Evolutionary conservation across 352 stramenopile genomes (phyloP).

Genomic region (Globisporangium canariense): DNA sequence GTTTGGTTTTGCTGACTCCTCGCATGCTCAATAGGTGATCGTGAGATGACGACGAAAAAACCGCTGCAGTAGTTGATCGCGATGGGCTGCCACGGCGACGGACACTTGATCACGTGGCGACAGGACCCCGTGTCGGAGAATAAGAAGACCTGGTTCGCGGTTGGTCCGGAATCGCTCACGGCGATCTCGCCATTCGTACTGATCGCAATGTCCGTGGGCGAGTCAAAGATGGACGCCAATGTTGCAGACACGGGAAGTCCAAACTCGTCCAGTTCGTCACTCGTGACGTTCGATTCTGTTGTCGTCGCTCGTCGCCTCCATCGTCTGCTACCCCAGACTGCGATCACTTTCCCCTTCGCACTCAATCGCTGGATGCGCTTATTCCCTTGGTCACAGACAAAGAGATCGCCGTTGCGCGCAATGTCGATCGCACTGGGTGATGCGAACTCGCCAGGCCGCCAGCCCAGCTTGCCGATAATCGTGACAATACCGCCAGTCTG

Average conservation of each 20-base stretch:
- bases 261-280: slow-evolving; percentile 1
- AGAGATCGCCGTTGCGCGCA: slow-evolving; percentile 41
- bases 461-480: slow-evolving; percentile 35
- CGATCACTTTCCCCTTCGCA: slow-evolving; percentile 32
- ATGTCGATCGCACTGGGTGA: slow-evolving; percentile 38
- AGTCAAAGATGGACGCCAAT: slow-evolving; percentile 30
- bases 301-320: background rate
- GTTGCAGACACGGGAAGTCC: slow-evolving; percentile 12
- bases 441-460: slow-evolving; percentile 26
- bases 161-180: slow-evolving; percentile 34
- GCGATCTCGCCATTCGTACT: slow-evolving; percentile 33
- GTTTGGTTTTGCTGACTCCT: background rate
- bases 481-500: slow-evolving; percentile 35
- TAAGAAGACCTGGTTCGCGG: slow-evolving; percentile 27
- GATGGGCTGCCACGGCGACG: slow-evolving; percentile 12
- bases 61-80: slow-evolving; percentile 23
- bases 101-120: slow-evolving; percentile 29
- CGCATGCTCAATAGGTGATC: background rate
- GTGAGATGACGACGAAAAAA: slow-evolving; percentile 17
- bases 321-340: slow-evolving; percentile 40
- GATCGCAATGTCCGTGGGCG: slow-evolving; percentile 23
- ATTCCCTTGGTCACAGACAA: slow-evolving; percentile 60
- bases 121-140: slow-evolving; percentile 43
- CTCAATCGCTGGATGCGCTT: slow-evolving; percentile 58
- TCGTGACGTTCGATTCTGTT: background rate